Evolutionary conservation across 306 rosid genomes (phyloP).

Genomic region (Elaeagnus macrophylla): DNA sequence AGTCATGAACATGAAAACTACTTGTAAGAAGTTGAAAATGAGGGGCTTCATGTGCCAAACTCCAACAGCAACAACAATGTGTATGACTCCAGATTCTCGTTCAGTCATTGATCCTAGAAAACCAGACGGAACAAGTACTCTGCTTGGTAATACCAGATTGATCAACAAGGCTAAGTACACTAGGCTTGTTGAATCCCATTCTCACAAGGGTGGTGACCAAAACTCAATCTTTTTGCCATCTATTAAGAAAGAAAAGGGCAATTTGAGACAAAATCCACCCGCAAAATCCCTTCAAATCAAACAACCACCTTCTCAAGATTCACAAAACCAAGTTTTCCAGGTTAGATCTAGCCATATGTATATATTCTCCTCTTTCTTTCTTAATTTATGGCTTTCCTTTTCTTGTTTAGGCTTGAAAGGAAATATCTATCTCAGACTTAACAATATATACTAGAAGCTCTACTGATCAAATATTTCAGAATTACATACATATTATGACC

Average conservation of each 20-base stretch:
- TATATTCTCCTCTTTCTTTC: no score
- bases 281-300: constrained; percentile 29
- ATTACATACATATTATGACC: no score
- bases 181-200: constrained; percentile 40
- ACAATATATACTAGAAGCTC: no score
- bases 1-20: constrained; percentile 32
- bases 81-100: constrained; percentile 45
- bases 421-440: no score
- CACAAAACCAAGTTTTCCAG: neutral
- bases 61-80: constrained; percentile 59
- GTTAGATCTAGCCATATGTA: no score
- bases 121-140: constrained; percentile 12
- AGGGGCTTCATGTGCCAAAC: constrained; percentile 76
- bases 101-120: constrained; percentile 44
- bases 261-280: neutral
- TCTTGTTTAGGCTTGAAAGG: no score
- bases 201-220: neutral
- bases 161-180: constrained; percentile 43
- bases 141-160: constrained; percentile 26
- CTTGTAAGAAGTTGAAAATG: constrained; percentile 20
- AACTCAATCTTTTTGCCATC: constrained; percentile 15
- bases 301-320: constrained; percentile 3
- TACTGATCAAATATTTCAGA: no score
- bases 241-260: constrained; percentile 14
- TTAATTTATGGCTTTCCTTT: no score